Base-by-base conservation (phyloP, 192 early-diverging fungal species). In the Chytriomyces hyalinus region DNA sequence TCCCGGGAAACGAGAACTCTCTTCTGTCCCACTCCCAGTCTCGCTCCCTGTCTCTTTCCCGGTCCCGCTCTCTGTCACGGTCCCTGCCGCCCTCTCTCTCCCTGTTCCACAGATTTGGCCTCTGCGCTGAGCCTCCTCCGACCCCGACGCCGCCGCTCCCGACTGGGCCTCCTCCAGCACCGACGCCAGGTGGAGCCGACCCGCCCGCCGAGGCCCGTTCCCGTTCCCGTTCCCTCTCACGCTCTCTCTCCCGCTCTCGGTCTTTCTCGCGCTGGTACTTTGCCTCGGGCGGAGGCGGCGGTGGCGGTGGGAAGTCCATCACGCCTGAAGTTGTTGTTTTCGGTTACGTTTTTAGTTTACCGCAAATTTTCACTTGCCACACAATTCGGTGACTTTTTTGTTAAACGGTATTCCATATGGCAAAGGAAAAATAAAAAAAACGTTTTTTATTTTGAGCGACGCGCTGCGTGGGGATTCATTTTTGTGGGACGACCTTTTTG, bases 401-500 rank as follows among this genome's bases (percentile, higher is more conserved):
- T 36, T 64, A 6, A 64, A 64, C 22, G 62, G 62, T 28, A 36
- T 36, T 64, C 36, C 62, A 64, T 13, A 1, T 13, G 13, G 2
- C 53, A 57, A 20, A 17, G 5, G 53, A 0, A 57, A 17, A 20
- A 57, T 1, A 13, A 57, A 57, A 13, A 13, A 57, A 57, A 57
- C 0, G 1, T 57, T 57, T 17, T 57, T 57, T 57, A 36, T 36
- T 36, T 36, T 36, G 36, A 36, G 36, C 36, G 36, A 36, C 36
- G 36, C 36, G 36, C 5, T 57, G 53, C 53, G 62, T 28, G 62
- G n/a, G 26, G n/a, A 7, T 24, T 64, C n/a, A 28, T 15, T 64
- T 70, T 70, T 13, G 10, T 70, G 7, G 68, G 68, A 13, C 68
- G 68, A 3, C 68, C 68, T 48, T 70, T 70, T 48, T 70, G 68